Conservation (phyloP, 2,329 filamentous ascomycete species). For the Colletotrichum lindemuthianum region DNA sequence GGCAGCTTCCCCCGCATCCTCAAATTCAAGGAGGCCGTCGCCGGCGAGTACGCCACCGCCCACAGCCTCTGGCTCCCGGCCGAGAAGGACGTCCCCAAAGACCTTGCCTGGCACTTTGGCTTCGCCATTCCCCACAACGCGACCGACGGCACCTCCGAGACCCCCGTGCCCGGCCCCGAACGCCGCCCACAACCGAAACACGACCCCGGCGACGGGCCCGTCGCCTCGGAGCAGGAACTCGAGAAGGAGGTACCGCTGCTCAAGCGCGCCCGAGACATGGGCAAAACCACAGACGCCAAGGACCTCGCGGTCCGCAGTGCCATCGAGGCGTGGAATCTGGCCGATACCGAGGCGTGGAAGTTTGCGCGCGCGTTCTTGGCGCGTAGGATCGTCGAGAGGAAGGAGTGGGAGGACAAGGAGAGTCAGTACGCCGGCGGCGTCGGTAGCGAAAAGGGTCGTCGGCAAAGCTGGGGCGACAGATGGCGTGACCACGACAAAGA, state of each 20-base stretch:
- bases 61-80: slow-evolving; percentile 85
- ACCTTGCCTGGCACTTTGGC: slow-evolving; percentile 90
- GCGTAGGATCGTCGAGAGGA: slow-evolving; percentile 69
- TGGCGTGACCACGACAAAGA: slow-evolving; percentile 46
- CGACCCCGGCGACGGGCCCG: slow-evolving; percentile 58
- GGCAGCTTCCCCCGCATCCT: slow-evolving; percentile 74
- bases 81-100: slow-evolving; percentile 69
- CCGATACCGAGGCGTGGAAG: slow-evolving; percentile 81
- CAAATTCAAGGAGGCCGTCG: slow-evolving; percentile 83
- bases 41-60: slow-evolving; percentile 69
- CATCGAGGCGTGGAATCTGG: slow-evolving; percentile 74
- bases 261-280: slow-evolving; percentile 55
- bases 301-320: slow-evolving; percentile 61
- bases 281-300: slow-evolving; percentile 51
- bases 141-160: slow-evolving; percentile 63
- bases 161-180: slow-evolving; percentile 68
- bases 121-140: slow-evolving; percentile 76
- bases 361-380: slow-evolving; percentile 77
- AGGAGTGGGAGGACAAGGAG: slow-evolving; percentile 77
- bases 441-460: slow-evolving; percentile 59
- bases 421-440: slow-evolving; percentile 70
- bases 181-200: slow-evolving; percentile 61
- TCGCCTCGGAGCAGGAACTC: slow-evolving; percentile 63
- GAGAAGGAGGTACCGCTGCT: slow-evolving; percentile 66
- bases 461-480: slow-evolving; percentile 44